Evolutionary conservation across 768 basidiomycete species (phyloP).

Genomic region (Phallus indusiatus): DNA sequence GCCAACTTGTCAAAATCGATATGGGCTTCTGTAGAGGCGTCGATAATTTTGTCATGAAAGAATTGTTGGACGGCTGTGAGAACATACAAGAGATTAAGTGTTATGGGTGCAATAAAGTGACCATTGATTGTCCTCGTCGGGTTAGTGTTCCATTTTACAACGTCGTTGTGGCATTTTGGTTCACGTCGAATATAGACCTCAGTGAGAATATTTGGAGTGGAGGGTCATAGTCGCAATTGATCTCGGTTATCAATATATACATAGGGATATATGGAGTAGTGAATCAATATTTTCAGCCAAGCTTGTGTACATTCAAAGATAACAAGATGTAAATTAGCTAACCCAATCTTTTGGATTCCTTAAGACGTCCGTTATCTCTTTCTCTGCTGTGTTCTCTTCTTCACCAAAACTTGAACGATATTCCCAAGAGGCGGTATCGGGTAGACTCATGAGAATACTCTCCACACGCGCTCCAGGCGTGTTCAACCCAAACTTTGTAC

Average conservation of each 20-base stretch:
- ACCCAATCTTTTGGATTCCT: constrained; percentile 59
- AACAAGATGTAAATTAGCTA: neutral
- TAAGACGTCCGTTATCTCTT: constrained; percentile 49
- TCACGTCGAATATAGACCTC: constrained; percentile 2
- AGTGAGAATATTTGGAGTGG: constrained; percentile 17
- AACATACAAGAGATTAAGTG: constrained; percentile 37
- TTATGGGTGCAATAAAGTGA: constrained; percentile 46
- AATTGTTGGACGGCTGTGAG: constrained; percentile 40
- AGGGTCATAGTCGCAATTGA: constrained; percentile 10
- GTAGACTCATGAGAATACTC: constrained; percentile 84
- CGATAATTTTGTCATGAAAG: constrained; percentile 76
- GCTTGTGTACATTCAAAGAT: neutral
- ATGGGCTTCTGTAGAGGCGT: constrained; percentile 78
- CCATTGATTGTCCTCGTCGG: constrained; percentile 37
- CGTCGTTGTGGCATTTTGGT: neutral
- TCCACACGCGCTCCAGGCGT: constrained; percentile 83
- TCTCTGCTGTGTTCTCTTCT: constrained; percentile 56
- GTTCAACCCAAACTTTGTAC: constrained; percentile 79
- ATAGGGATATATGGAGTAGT: no score
- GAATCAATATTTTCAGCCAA: no score
- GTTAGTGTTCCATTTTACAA: constrained; percentile 21
- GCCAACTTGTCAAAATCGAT: constrained; percentile 51
- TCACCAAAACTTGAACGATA: constrained; percentile 71
- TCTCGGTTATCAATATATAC: neutral
- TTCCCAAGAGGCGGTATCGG: constrained; percentile 84